phyloP scores from a whole-genome alignment of 2,329 filamentous ascomycete genomes.

The Fusarium sp. region DNA sequence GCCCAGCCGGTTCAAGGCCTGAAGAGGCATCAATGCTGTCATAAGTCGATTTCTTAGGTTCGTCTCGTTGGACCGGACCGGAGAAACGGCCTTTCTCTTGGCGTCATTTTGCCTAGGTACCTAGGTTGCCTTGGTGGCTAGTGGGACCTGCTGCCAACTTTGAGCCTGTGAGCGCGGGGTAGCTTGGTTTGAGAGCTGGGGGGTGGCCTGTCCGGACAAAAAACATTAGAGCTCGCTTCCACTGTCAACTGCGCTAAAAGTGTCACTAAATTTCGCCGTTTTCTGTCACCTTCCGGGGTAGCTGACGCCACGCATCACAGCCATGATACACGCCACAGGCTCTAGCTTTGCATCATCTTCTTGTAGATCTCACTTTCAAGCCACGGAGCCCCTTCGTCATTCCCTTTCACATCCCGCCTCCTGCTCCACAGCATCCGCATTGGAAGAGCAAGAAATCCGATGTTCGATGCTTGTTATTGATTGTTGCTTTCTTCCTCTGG shows the following conservation, averaged over 20 bases:
- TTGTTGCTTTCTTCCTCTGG: background rate
- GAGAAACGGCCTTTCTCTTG: conserved; percentile 22
- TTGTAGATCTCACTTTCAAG: conserved; percentile 17
- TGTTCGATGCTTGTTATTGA: conserved; percentile 1
- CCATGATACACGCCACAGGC: conserved; percentile 27
- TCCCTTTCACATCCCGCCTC: conserved; percentile 1
- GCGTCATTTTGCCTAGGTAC: conserved; percentile 15
- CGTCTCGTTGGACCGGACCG: conserved; percentile 1
- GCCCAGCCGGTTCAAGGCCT: background rate
- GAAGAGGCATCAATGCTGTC: conserved; percentile 8
- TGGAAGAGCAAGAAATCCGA: conserved; percentile 18
- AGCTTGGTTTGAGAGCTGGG: conserved; percentile 10
- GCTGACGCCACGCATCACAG: conserved; percentile 38
- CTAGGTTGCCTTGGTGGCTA: conserved; percentile 6
- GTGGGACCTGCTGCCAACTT: conserved; percentile 25
- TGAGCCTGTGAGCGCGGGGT: conserved; percentile 24
- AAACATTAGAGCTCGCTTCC: background rate
- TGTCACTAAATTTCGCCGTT: background rate
- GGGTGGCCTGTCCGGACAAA: conserved; percentile 3
- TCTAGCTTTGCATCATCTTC: conserved; percentile 9
- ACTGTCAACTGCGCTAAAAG: background rate
- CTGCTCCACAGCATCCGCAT: conserved; percentile 31
- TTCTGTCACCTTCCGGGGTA: conserved; percentile 14
- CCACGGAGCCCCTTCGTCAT: conserved; percentile 37
- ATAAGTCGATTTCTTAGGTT: conserved; percentile 5